Evolutionary conservation across 179 eudicot genomes (phyloP).

Genomic region (Beta corolliflora): DNA sequence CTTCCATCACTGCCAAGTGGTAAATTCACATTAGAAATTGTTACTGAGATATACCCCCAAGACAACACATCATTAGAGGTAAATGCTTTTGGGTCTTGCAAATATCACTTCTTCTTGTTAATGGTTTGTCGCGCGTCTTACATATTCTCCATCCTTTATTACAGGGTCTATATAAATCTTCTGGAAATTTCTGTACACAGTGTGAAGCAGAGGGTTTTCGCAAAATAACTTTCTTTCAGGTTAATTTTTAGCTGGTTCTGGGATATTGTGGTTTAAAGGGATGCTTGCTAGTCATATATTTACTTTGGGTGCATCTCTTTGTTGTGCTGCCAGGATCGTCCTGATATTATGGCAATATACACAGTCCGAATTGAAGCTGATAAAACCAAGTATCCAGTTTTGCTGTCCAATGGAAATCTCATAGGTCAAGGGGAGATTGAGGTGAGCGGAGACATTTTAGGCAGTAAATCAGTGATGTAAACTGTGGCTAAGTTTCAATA

Average conservation of each 20-base stretch:
- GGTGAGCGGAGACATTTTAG: slow-evolving; percentile 41
- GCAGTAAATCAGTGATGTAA: background rate
- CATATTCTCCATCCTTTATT: background rate
- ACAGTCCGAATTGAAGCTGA: slow-evolving; percentile 93
- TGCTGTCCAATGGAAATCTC: slow-evolving; percentile 95
- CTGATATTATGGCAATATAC: slow-evolving; percentile 98
- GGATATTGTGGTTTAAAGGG: background rate
- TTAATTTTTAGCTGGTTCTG: slow-evolving; percentile 19
- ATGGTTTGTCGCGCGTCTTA: slow-evolving; percentile 5
- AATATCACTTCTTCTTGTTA: slow-evolving; percentile 2
- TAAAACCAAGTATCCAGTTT: slow-evolving; percentile 81
- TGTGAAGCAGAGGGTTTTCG: slow-evolving; percentile 99
- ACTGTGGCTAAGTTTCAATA: background rate
- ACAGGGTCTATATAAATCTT: slow-evolving; percentile 94
- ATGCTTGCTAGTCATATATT: background rate
- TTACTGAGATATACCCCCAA: slow-evolving; percentile 82
- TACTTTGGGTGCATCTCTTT: slow-evolving; percentile 8
- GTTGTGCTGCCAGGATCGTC: slow-evolving; percentile 69
- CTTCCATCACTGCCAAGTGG: slow-evolving; percentile 71
- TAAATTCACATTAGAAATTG: slow-evolving; percentile 73
- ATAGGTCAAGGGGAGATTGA: slow-evolving; percentile 91
- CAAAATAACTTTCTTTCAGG: slow-evolving; percentile 95
- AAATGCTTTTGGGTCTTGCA: slow-evolving; percentile 12
- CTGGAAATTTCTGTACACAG: slow-evolving; percentile 94
- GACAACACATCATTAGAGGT: slow-evolving; percentile 96